Conservation (phyloP, 495 filamentous ascomycete genomes). For the Hypoxylon fuscum region DNA sequence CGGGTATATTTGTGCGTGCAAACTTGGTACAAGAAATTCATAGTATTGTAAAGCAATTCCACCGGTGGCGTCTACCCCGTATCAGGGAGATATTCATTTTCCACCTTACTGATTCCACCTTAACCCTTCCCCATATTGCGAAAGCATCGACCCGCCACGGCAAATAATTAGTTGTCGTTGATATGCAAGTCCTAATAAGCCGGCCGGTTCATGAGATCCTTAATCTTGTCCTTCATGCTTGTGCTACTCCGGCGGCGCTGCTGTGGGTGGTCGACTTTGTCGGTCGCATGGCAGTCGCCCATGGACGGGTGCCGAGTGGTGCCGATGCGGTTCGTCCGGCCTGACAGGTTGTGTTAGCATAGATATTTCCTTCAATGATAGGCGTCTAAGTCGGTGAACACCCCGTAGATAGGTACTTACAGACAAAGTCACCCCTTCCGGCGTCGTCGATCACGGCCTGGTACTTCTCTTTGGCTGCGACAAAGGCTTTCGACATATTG, state of each 20-base stretch:
- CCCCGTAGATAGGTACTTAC: conserved; percentile 23
- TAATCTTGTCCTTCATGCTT: conserved; percentile 38
- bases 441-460: conserved; percentile 45
- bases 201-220: conserved; percentile 38
- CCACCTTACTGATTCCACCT: too few species aligned
- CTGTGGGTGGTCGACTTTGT: conserved; percentile 38
- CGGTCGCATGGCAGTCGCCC: conserved; percentile 39
- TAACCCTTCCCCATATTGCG: too few species aligned
- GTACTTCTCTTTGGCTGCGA: conserved; percentile 44
- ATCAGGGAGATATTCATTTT: too few species aligned
- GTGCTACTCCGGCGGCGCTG: conserved; percentile 41
- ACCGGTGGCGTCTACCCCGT: too few species aligned
- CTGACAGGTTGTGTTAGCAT: conserved; percentile 21
- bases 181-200: too few species aligned
- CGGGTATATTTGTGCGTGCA: too few species aligned
- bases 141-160: too few species aligned
- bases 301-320: conserved; percentile 38
- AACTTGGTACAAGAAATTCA: too few species aligned
- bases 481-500: conserved; percentile 41
- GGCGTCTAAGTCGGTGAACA: too few species aligned
- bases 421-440: conserved; percentile 42
- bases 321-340: conserved; percentile 44
- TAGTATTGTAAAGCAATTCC: too few species aligned
- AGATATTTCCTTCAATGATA: not conserved
- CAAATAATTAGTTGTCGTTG: too few species aligned